These are phyloP conservation scores for Lactarius trivialis DNA, from an alignment of 768 basidiomycete genomes.

Conservation along the genomic window DNA sequence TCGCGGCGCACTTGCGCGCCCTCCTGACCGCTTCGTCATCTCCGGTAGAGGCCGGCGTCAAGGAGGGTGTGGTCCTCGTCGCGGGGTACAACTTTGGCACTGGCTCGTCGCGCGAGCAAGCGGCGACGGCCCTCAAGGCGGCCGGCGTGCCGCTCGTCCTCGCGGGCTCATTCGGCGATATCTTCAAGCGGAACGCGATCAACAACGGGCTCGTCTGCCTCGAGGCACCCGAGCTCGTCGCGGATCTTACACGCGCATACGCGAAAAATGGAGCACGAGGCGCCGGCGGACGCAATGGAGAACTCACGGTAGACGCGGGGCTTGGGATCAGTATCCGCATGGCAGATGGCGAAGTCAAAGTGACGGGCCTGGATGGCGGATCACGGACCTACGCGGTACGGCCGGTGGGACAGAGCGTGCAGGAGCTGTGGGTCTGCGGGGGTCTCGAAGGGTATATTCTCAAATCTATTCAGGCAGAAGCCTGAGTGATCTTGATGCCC, in stretches of 20 bases:
- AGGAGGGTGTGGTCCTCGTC: slow-evolving; percentile 71
- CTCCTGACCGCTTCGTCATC: slow-evolving; percentile 29
- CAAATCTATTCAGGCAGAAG: slow-evolving; percentile 49
- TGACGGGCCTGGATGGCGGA: slow-evolving; percentile 37
- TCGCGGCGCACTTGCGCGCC: slow-evolving; percentile 62
- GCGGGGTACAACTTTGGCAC: slow-evolving; percentile 99
- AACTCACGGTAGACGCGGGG: slow-evolving; percentile 75
- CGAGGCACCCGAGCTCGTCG: slow-evolving; percentile 85
- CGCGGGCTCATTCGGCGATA: slow-evolving; percentile 98
- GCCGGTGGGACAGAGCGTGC: slow-evolving; percentile 86
- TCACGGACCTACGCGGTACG: slow-evolving; percentile 59
- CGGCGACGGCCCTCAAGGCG: slow-evolving; percentile 92
- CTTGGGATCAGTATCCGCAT: slow-evolving; percentile 61
- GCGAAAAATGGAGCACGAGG: slow-evolving; percentile 71
- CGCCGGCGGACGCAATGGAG: slow-evolving; percentile 71
- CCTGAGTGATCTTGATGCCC: not conserved
- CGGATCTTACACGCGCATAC: slow-evolving; percentile 70
- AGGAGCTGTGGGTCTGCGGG: slow-evolving; percentile 95
- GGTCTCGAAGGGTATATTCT: slow-evolving; percentile 90
- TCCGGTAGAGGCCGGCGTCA: slow-evolving; percentile 25
- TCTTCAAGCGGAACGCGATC: slow-evolving; percentile 98
- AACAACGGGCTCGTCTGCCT: slow-evolving; percentile 97
- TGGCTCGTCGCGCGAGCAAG: slow-evolving; percentile 96
- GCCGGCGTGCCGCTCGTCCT: slow-evolving; percentile 90
- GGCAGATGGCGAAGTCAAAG: slow-evolving; percentile 59